Evolutionary conservation across 495 filamentous ascomycete genomes (phyloP).

Genomic region (Hypoxylon fragiforme): DNA sequence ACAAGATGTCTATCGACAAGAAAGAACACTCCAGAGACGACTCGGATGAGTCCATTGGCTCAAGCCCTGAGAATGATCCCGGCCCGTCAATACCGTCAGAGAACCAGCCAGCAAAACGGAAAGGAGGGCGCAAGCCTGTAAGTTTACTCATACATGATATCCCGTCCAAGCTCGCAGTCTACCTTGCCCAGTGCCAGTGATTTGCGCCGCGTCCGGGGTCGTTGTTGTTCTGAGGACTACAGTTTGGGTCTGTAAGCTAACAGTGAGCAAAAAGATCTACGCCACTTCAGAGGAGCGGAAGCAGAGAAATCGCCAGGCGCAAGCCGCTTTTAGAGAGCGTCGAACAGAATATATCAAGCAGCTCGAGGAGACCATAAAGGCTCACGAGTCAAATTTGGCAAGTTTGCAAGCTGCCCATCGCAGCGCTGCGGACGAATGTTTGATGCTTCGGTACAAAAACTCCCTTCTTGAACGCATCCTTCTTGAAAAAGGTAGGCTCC

Average conservation of each 20-base stretch:
- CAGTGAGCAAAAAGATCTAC: slow-evolving; percentile 68
- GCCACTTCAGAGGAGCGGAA: slow-evolving; percentile 98
- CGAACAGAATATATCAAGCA: slow-evolving; percentile 99
- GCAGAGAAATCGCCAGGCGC: slow-evolving; percentile 95
- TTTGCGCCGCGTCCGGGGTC: slow-evolving; percentile 12
- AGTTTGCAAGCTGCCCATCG: slow-evolving; percentile 93
- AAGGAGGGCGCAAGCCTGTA: slow-evolving; percentile 97
- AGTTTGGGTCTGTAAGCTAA: slow-evolving; percentile 28
- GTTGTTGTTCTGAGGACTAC: slow-evolving; percentile 32
- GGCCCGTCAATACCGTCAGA: slow-evolving; percentile 45
- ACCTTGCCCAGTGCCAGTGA: slow-evolving; percentile 30
- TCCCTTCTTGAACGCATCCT: slow-evolving; percentile 93
- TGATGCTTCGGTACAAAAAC: slow-evolving; percentile 99
- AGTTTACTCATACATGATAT: slow-evolving; percentile 39
- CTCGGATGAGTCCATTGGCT: slow-evolving; percentile 59
- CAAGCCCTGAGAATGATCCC: slow-evolving; percentile 55
- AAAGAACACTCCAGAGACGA: slow-evolving; percentile 54
- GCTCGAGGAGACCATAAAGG: slow-evolving; percentile 94
- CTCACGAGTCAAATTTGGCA: slow-evolving; percentile 90
- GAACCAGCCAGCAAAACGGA: slow-evolving; percentile 72
- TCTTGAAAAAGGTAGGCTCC: slow-evolving; percentile 80
- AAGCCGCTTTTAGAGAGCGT: slow-evolving; percentile 94
- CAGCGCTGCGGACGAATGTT: slow-evolving; percentile 91
- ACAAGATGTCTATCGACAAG: slow-evolving; percentile 64
- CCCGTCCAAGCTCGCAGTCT: slow-evolving; percentile 18